Base-by-base conservation (phyloP, 352 stramenopile genomes). In the Globisporangium recalcitrans region DNA sequence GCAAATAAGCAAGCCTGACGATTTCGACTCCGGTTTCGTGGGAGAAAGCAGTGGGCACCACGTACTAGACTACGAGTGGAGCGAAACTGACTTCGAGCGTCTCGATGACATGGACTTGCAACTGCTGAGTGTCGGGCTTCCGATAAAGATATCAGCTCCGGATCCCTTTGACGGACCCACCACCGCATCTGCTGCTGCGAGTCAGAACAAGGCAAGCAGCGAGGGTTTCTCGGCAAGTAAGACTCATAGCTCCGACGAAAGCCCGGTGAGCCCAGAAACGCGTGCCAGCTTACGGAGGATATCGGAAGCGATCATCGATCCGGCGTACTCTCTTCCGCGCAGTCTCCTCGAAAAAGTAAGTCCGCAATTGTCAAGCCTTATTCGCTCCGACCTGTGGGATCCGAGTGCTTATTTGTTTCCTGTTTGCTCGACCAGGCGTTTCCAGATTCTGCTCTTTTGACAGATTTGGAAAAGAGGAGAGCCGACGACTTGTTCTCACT, bases 1-100 rank as follows among this genome's bases (percentile, higher is more conserved):
- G 11, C 83, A 92, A 64, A 54, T 90, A 3, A 88, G 83, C 53
- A 85, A 85, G 49, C 68, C 72, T 14, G 79, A 92, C 29, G 83
- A 90, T 14, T 75, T 86, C 5, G 64, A 73, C 4, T 34, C 65
- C 1, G 65, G 63, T 42, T 63, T 59, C 1, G 52, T 56, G 9
- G 26, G 27, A 11, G 65, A 74, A 16, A 73, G 55, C 29, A 72
- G 48, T 32, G 64, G 68, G 7, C 24, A 54, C n/a, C n/a, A 49
- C 14, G 38, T 36, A 16, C 16, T 64, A 22, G 67, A 70, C 42
- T 64, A 38, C 11, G 77, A 88, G 9, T 76, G 70, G 52, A 60
- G 59, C 22, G 75, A 82, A 7, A 29, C 51, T 0, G 72, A 79
- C 52, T 74, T 66, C 11, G 69, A 79, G 11, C 57, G 61, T 24